These are phyloP conservation scores for Claviceps pazoutovae DNA, from an alignment of 2,329 filamentous ascomycete species.

Conservation along the genomic window DNA sequence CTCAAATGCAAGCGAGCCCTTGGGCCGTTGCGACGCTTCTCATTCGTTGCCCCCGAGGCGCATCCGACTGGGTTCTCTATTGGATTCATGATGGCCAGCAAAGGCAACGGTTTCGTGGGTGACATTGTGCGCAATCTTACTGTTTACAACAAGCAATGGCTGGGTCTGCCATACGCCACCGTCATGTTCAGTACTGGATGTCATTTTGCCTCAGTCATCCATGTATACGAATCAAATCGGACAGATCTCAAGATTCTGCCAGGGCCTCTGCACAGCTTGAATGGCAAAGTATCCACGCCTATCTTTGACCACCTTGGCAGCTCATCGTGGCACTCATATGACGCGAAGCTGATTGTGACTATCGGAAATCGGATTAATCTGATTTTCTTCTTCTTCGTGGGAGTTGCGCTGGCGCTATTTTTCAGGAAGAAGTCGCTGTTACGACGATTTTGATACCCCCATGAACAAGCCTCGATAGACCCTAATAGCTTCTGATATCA, in stretches of 20 bases:
- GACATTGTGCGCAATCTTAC: slow-evolving; percentile 20
- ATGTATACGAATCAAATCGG: slow-evolving; percentile 20
- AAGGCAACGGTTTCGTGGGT: slow-evolving; percentile 19
- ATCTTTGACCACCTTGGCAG: slow-evolving; percentile 27
- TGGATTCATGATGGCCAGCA: slow-evolving; percentile 26
- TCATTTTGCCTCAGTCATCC: slow-evolving; percentile 28
- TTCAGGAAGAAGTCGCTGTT: slow-evolving; percentile 9
- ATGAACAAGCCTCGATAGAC: neutral
- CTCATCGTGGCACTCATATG: slow-evolving; percentile 28
- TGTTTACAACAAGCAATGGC: slow-evolving; percentile 24
- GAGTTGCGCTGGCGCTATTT: slow-evolving; percentile 9
- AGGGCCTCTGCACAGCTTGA: slow-evolving; percentile 24
- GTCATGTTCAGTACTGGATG: slow-evolving; percentile 31
- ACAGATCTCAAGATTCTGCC: slow-evolving; percentile 21
- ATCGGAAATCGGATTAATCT: slow-evolving; percentile 8
- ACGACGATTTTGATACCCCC: slow-evolving; percentile 7
- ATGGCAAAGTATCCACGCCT: slow-evolving; percentile 24
- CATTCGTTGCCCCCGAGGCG: slow-evolving; percentile 26
- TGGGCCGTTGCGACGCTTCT: slow-evolving; percentile 25
- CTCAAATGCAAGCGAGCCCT: slow-evolving; percentile 24
- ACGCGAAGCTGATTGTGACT: slow-evolving; percentile 14
- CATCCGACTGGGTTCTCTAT: slow-evolving; percentile 26
- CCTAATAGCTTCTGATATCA: neutral
- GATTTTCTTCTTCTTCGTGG: slow-evolving; percentile 10
- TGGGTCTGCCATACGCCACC: slow-evolving; percentile 24